A percentile compares a stretch with the other conserved stretches of the same genome.
Evolutionary conservation across 2,329 filamentous ascomycete species (phyloP).

Genomic region (Penicillium sp.): DNA sequence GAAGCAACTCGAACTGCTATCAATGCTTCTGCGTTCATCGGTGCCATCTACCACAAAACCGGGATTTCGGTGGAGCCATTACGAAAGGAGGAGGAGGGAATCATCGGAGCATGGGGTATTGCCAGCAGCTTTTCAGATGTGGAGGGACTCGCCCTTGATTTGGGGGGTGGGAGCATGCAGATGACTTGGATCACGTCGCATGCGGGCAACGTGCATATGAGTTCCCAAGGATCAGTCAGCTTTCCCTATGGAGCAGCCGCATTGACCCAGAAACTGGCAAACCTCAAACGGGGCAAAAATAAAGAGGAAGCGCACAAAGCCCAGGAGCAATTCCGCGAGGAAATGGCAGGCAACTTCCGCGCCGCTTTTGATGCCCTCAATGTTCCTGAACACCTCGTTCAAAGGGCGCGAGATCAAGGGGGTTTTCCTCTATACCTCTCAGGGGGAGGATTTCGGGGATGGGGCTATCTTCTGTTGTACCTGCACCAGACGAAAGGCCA

Average conservation of each 20-base stretch:
- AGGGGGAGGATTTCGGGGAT: conserved; percentile 83
- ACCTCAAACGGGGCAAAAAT: conserved; percentile 40
- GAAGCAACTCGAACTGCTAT: conserved; percentile 79
- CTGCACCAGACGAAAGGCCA: conserved; percentile 60
- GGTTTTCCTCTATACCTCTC: conserved; percentile 75
- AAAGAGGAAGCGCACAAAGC: conserved; percentile 44
- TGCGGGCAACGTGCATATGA: conserved; percentile 52
- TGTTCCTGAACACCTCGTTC: conserved; percentile 55
- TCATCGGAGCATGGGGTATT: conserved; percentile 78
- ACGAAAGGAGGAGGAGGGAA: conserved; percentile 75
- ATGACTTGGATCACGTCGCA: conserved; percentile 64
- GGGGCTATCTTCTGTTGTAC: conserved; percentile 82
- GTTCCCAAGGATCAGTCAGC: conserved; percentile 59
- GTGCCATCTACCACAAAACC: conserved; percentile 60
- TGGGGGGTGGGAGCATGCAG: conserved; percentile 70
- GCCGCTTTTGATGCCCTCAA: conserved; percentile 59
- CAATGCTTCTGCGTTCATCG: conserved; percentile 70
- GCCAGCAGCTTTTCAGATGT: conserved; percentile 70
- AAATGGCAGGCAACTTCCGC: conserved; percentile 58
- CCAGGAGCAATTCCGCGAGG: conserved; percentile 37
- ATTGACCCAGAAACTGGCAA: conserved; percentile 55
- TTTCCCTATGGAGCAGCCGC: conserved; percentile 70
- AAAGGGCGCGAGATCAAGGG: conserved; percentile 45
- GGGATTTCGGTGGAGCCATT: conserved; percentile 70
- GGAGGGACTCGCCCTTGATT: conserved; percentile 76